These are phyloP conservation scores for Colletotrichum siamense DNA, from an alignment of 2,329 filamentous ascomycete genomes.

Conservation along the genomic window DNA sequence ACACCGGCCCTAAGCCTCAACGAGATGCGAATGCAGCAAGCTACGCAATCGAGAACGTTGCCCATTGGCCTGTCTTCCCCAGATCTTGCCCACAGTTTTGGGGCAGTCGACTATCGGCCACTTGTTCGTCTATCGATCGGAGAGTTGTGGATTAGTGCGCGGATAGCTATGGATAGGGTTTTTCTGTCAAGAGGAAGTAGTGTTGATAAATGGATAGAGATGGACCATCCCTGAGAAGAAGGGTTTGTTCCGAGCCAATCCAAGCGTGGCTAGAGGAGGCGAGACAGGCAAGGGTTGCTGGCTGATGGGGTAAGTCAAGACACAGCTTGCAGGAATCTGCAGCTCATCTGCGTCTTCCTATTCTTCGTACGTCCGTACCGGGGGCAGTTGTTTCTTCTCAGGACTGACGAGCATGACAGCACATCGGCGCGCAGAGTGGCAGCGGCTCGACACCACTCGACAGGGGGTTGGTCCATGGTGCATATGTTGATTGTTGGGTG, in stretches of 20 bases:
- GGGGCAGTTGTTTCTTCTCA: not conserved
- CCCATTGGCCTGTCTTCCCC: slow-evolving; percentile 12
- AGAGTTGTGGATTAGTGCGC: not conserved
- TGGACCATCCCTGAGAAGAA: not conserved
- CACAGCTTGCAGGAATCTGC: slow-evolving; percentile 17
- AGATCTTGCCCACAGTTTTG: slow-evolving; percentile 3
- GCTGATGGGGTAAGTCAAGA: not conserved
- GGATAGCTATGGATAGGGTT: not conserved
- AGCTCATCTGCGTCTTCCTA: slow-evolving; percentile 8
- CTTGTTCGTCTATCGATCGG: slow-evolving; percentile 9
- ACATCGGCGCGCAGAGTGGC: not conserved
- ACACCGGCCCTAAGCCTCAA: not conserved
- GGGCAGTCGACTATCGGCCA: not conserved
- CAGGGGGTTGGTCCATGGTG: not conserved
- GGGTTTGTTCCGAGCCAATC: not conserved
- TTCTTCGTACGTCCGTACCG: slow-evolving; percentile 18
- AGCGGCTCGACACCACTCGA: slow-evolving; percentile 1
- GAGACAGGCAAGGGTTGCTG: not conserved
- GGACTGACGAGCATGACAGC: slow-evolving; percentile 5
- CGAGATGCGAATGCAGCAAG: not conserved
- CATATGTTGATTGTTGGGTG: not conserved
- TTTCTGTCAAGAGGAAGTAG: not conserved
- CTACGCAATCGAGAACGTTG: not conserved
- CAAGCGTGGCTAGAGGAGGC: not conserved
- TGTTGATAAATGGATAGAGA: not conserved